Conservation (phyloP, 2,329 filamentous ascomycete species). For the Cylindrodendrum hubeiense region DNA sequence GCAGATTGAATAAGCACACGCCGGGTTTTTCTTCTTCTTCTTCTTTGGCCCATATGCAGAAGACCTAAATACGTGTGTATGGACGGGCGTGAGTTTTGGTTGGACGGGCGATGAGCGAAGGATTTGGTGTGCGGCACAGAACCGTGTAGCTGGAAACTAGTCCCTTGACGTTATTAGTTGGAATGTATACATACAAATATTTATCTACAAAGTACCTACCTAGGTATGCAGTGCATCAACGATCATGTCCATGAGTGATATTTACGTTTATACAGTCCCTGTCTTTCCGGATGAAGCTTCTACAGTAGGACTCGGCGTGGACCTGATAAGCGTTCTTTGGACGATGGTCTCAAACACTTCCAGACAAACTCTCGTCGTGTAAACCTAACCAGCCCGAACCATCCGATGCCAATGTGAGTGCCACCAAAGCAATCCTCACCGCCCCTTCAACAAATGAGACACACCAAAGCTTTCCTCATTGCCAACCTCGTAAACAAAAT, state of each 20-base stretch:
- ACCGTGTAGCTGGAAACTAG: slow-evolving; percentile 11
- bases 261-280: background rate
- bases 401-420: background rate
- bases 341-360: background rate
- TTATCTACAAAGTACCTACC: background rate
- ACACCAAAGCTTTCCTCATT: background rate
- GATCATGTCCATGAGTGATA: background rate
- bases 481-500: background rate
- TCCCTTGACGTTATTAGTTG: slow-evolving; percentile 3
- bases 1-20: slow-evolving; percentile 24
- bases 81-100: background rate
- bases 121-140: background rate
- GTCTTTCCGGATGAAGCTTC: background rate
- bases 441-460: background rate
- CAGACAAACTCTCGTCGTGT: background rate
- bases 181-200: background rate
- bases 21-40: background rate
- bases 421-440: background rate
- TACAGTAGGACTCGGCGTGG: background rate
- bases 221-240: slow-evolving; percentile 3
- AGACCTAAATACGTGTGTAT: slow-evolving; percentile 20
- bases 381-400: background rate
- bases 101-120: slow-evolving; percentile 3
- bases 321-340: background rate
- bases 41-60: slow-evolving; percentile 6